These are phyloP conservation scores for Hypoxylon sp. DNA, from an alignment of 2,329 filamentous ascomycete species.

Conservation along the genomic window DNA sequence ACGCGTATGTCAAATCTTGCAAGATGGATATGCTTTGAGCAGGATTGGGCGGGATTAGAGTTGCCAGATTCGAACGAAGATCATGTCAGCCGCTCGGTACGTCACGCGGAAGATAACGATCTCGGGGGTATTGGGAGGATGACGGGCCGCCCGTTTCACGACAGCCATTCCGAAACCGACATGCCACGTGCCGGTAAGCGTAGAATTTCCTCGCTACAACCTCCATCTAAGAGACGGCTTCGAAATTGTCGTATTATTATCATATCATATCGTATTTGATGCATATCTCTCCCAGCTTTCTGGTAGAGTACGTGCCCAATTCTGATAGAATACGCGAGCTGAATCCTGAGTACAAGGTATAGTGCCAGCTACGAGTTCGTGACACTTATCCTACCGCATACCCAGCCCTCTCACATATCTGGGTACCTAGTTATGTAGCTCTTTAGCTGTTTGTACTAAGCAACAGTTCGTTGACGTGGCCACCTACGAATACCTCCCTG, in stretches of 20 bases:
- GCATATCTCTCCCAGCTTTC: too few species aligned
- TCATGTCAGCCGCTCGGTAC: conserved; percentile 22
- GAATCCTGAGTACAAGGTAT: too few species aligned
- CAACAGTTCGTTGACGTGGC: conserved; percentile 47
- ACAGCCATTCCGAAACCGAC: conserved; percentile 30
- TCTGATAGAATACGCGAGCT: too few species aligned
- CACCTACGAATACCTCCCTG: too few species aligned
- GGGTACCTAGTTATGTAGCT: too few species aligned
- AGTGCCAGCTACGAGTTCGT: conserved; percentile 49
- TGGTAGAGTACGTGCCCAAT: too few species aligned
- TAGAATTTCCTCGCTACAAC: too few species aligned
- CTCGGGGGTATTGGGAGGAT: not conserved
- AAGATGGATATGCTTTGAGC: conserved; percentile 15
- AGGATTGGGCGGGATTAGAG: conserved; percentile 5
- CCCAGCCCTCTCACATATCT: too few species aligned
- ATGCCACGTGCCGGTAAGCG: conserved; percentile 37
- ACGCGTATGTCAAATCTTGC: not conserved
- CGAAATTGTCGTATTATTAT: too few species aligned
- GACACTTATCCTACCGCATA: conserved; percentile 51
- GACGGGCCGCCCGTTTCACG: conserved; percentile 14
- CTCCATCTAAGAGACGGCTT: not conserved
- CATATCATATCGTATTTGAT: not conserved
- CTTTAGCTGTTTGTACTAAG: conserved; percentile 49
- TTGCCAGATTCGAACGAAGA: not conserved
- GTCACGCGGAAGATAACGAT: conserved; percentile 25